Conservation (phyloP, 2,329 filamentous ascomycete genomes). For the Cadophora malorum region DNA sequence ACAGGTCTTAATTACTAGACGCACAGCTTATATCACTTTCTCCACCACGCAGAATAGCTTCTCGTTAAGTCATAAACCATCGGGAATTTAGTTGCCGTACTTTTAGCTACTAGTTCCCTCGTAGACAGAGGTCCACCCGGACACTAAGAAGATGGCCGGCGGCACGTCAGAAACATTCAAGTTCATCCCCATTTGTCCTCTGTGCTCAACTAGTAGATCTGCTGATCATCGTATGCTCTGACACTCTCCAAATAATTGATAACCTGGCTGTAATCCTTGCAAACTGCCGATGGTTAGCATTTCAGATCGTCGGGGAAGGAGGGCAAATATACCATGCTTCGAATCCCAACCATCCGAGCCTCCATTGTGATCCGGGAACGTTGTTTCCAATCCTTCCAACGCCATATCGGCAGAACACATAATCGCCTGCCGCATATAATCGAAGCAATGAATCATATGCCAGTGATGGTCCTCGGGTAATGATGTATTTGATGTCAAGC, state of each 20-base stretch:
- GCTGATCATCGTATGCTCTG: slow-evolving; percentile 52
- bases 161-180: not conserved
- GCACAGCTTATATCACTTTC: not conserved
- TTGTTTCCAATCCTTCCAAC: slow-evolving; percentile 50
- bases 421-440: slow-evolving; percentile 34
- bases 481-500: slow-evolving; percentile 24
- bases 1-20: not conserved
- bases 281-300: slow-evolving; percentile 44
- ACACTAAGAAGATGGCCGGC: no score
- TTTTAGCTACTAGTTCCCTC: no score
- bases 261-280: slow-evolving; percentile 52
- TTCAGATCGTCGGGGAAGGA: not conserved
- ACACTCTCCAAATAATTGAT: slow-evolving; percentile 52
- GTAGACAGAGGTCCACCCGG: no score
- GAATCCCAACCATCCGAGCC: slow-evolving; percentile 56
- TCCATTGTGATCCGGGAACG: slow-evolving; percentile 54
- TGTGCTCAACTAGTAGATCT: slow-evolving; percentile 48
- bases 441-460: slow-evolving; percentile 35
- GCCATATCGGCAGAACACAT: slow-evolving; percentile 35
- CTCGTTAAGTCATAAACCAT: not conserved
- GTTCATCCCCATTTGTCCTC: not conserved
- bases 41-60: no score
- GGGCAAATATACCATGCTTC: slow-evolving; percentile 48
- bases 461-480: slow-evolving; percentile 31
- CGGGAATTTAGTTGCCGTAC: not conserved